These are phyloP conservation scores for Pythium inflatum DNA, from an alignment of 352 stramenopile species.

Conservation along the genomic window DNA sequence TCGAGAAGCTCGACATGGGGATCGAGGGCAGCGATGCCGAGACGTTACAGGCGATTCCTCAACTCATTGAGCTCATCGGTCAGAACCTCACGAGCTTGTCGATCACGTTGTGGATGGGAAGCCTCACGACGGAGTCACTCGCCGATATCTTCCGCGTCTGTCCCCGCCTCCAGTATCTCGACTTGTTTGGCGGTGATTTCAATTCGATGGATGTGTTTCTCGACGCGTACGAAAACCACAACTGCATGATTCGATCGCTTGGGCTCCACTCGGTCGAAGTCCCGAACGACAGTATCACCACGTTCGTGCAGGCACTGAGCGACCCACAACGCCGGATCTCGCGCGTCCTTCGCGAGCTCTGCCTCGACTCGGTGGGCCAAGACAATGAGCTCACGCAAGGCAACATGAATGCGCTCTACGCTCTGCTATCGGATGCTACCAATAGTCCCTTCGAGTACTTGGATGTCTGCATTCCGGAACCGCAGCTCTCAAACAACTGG, in stretches of 20 bases:
- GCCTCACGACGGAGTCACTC: not conserved
- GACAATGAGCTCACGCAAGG: too few relatives aligned
- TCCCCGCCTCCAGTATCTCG: conserved; percentile 6
- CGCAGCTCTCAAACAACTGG: too few relatives aligned
- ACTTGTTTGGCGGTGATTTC: conserved; percentile 19
- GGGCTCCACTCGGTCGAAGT: too few relatives aligned
- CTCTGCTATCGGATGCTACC: too few relatives aligned
- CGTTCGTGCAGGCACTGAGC: too few relatives aligned
- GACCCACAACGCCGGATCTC: too few relatives aligned
- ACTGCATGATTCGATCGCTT: conserved; percentile 16
- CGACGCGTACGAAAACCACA: conserved; percentile 15
- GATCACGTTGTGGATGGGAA: conserved; percentile 14
- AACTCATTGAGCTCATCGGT: not conserved
- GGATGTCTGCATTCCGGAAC: too few relatives aligned
- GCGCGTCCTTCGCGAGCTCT: too few relatives aligned
- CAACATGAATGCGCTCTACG: too few relatives aligned
- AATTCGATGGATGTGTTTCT: conserved; percentile 27
- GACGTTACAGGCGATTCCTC: conserved; percentile 4
- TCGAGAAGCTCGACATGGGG: conserved; percentile 4
- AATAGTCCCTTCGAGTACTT: too few relatives aligned
- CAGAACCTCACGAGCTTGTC: not conserved
- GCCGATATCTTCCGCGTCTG: not conserved
- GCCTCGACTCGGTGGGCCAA: too few relatives aligned
- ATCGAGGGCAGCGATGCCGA: not conserved
- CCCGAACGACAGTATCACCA: too few relatives aligned